These are phyloP conservation scores for Xylaria sp. DNA, from an alignment of 2,329 filamentous ascomycete species.

Conservation along the genomic window DNA sequence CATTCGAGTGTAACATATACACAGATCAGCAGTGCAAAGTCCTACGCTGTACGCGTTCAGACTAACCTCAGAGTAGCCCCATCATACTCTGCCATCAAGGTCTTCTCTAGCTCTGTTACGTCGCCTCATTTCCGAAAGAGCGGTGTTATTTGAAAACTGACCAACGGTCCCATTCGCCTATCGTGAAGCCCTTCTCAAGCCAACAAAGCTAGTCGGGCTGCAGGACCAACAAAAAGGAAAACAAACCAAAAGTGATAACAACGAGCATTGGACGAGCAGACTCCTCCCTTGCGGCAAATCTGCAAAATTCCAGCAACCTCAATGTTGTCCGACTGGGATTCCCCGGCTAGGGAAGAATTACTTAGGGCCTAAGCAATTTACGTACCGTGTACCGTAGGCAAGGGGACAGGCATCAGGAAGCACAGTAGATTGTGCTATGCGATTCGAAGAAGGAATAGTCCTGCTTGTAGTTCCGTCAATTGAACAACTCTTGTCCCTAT, in stretches of 20 bases:
- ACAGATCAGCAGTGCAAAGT: too few species aligned
- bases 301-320: too few species aligned
- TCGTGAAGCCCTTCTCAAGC: slow-evolving; percentile 12
- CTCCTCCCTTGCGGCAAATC: not conserved
- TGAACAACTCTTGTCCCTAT: not conserved
- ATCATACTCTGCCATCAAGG: not conserved
- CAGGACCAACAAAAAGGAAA: slow-evolving; percentile 16
- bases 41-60: not conserved
- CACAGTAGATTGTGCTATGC: not conserved
- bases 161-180: slow-evolving; percentile 7
- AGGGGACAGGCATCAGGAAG: not conserved
- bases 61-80: not conserved
- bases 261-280: not conserved
- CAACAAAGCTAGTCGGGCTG: not conserved
- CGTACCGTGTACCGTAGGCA: not conserved
- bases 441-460: not conserved
- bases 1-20: too few species aligned
- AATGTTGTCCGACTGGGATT: slow-evolving; percentile 5
- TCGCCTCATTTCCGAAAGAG: slow-evolving; percentile 12
- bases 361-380: not conserved
- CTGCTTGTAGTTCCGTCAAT: not conserved
- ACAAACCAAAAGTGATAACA: slow-evolving; percentile 6
- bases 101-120: not conserved
- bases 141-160: slow-evolving; percentile 2
- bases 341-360: not conserved